Conservation (phyloP, 2,329 filamentous ascomycete species). For the Ilyonectria mors-panacis region DNA sequence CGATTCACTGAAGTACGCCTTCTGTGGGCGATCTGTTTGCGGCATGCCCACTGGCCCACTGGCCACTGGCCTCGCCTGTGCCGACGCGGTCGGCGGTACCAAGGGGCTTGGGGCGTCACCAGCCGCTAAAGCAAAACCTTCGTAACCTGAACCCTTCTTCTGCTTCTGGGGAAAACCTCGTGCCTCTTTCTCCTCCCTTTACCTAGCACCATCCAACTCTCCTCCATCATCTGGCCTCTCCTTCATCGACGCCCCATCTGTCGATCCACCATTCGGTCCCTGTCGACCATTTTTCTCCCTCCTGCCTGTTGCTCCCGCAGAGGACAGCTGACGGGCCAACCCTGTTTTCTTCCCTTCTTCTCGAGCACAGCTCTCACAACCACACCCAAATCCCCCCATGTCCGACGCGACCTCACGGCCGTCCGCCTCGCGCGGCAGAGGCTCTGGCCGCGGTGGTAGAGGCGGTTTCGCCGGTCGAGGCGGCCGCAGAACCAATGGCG, state of each 20-base stretch:
- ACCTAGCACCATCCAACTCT: slow-evolving; percentile 45
- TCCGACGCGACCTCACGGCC: slow-evolving; percentile 93
- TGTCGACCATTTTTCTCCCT: slow-evolving; percentile 51
- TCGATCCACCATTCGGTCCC: slow-evolving; percentile 49
- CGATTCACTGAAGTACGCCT: slow-evolving; percentile 19
- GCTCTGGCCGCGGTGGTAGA: slow-evolving; percentile 88
- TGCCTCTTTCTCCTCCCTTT: slow-evolving; percentile 50
- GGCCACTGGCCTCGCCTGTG: slow-evolving; percentile 33
- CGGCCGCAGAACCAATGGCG: slow-evolving; percentile 83
- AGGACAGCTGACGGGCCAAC: slow-evolving; percentile 57
- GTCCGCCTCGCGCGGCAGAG: slow-evolving; percentile 88
- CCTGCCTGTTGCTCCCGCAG: slow-evolving; percentile 54
- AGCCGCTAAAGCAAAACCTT: slow-evolving; percentile 57
- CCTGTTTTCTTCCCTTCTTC: slow-evolving; percentile 51
- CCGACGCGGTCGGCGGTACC: slow-evolving; percentile 33
- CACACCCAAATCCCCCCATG: slow-evolving; percentile 74
- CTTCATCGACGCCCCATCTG: slow-evolving; percentile 50
- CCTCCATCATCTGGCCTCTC: slow-evolving; percentile 49
- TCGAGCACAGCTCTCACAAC: slow-evolving; percentile 49
- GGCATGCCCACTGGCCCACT: slow-evolving; percentile 41
- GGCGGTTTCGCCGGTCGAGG: slow-evolving; percentile 81
- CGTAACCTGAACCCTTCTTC: slow-evolving; percentile 55
- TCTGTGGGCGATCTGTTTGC: slow-evolving; percentile 44
- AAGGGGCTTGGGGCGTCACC: slow-evolving; percentile 46
- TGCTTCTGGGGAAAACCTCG: slow-evolving; percentile 57